Evolutionary conservation across 148 eudicot species (phyloP), one percentile per base, ranked within the genome.

Genomic region (Rhododendron ferrugineum): DNA sequence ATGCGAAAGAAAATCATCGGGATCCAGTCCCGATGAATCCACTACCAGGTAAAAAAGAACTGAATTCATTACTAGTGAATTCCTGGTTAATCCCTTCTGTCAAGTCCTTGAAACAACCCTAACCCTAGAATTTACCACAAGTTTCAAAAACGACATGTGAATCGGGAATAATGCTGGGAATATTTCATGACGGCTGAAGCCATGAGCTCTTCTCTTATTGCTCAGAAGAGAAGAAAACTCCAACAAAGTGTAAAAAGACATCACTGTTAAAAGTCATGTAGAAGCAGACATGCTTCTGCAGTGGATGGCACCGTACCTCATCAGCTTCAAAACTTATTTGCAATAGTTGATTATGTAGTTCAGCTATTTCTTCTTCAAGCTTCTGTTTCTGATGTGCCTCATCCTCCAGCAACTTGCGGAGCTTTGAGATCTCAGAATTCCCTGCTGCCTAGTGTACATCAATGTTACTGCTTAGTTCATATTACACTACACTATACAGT

Each of bases 271-370:
- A 79, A 54, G 3, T 37, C 34, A 49, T 14, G 49, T 46, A 28
- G 50, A 73, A 66, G 73, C 26, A 36, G 78, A 32, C 72, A 28
- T 32, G 26, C 16, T 28, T 3, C 79, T 60, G 62, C 52, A 60
- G 75, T 81, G 5, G n/a, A 20, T 72, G 54, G 64, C 70, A 74
- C 13, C 84, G 78, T 90, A 95, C 98, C 95, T 93, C 94, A 60
- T 95, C 98, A 80, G 98, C 98, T 89, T 95, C 96, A 89, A 91
- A 95, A 86, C 98, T 95, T 78, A 94, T 58, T 76, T 95, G 98
- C 92, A 95, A 82, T 64, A 95, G 84, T 83, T 93, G 98, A 87
- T 90, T 93, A 85, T 91, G 95, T 72, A 94, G 88, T 82, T 90
- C 89, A 75, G 93, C 90, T 79, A 95, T 94, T 89, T 94, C 98